Base-by-base conservation (phyloP, 768 basidiomycete genomes). In the Austroboletus festivus region DNA sequence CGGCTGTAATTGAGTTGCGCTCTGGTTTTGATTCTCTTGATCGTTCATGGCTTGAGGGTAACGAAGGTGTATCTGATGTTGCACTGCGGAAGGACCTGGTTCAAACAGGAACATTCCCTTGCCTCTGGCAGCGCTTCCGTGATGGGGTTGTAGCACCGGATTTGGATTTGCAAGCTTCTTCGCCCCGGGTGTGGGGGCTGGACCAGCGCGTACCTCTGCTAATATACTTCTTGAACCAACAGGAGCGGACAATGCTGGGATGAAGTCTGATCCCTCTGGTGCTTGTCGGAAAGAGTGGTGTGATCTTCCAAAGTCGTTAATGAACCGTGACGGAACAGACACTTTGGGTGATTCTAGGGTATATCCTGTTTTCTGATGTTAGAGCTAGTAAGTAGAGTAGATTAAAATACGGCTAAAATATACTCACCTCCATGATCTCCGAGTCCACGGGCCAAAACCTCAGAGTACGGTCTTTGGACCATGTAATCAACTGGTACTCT, bases 381-480 rank as follows among this genome's bases (percentile, higher is more conserved):
- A 23, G 16, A 39, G 10, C 33, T 22, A 24, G 38, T 64, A 9
- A 67, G 46, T 13, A 34, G n/a, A 5, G 38, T 42, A 47, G 15
- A 43, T 28, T 24, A 24, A 3, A 35, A 38, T 4, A n/a, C 9
- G 33, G 9, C 38, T 43, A 33, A 9, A 15, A 23, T 13, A 28
- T 33, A 31, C 71, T 34, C 54, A 81, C 90, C 75, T 85, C 77
- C 73, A 89, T 81, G 33, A 76, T 76, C 28, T 86, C 83, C 1
- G 73, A 65, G 46, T 83, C 81, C 2, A 97, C 77, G 0, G 93
- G 95, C 89, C 93, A 95, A 61, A 97, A 89, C 13, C 92, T 75
- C 28, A 99, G 68, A 0, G 89, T 93, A 18, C 91, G 80, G 61
- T 98, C 96, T 63, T 93, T 94, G 2, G 91, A 90, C 85, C 85